These are phyloP conservation scores for Mortierella sp. DNA, from an alignment of 371 early-diverging fungal species.

Conservation along the genomic window DNA sequence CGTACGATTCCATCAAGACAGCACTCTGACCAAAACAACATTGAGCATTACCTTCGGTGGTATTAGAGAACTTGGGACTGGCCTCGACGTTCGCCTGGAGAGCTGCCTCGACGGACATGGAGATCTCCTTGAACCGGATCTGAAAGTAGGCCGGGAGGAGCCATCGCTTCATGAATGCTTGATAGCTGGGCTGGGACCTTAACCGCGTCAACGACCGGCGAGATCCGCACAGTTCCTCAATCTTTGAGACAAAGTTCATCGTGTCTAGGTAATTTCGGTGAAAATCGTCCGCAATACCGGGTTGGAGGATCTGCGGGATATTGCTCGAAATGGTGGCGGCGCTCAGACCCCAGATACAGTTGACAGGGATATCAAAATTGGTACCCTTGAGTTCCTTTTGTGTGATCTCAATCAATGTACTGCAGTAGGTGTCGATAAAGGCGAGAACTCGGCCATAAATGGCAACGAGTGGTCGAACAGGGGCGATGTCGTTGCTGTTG, in stretches of 20 bases:
- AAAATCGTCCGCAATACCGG: slow-evolving; percentile 82
- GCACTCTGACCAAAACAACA: neutral
- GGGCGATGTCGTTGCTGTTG: neutral
- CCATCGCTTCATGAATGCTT: slow-evolving; percentile 83
- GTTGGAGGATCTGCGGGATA: slow-evolving; percentile 70
- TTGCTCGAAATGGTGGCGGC: slow-evolving; percentile 65
- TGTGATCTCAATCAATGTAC: slow-evolving; percentile 72
- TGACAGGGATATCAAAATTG: slow-evolving; percentile 76
- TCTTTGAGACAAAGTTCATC: slow-evolving; percentile 69
- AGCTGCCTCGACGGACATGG: slow-evolving; percentile 32
- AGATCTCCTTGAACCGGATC: slow-evolving; percentile 64
- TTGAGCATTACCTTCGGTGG: slow-evolving; percentile 19
- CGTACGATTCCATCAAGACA: too few species aligned
- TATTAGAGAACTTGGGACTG: slow-evolving; percentile 4
- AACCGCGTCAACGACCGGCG: slow-evolving; percentile 66
- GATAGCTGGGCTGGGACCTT: slow-evolving; percentile 70
- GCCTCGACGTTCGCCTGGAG: slow-evolving; percentile 30
- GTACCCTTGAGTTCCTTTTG: slow-evolving; percentile 75
- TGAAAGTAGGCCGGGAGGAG: slow-evolving; percentile 83
- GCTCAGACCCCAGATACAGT: slow-evolving; percentile 75
- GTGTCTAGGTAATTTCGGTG: slow-evolving; percentile 80
- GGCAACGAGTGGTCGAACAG: slow-evolving; percentile 58
- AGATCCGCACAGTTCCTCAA: slow-evolving; percentile 69
- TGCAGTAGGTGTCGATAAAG: slow-evolving; percentile 67
- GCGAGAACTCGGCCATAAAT: slow-evolving; percentile 72